Percentiles rank a stretch among this genome's conserved stretches.
These are phyloP conservation scores for Aspergillus vadensis DNA, from an alignment of 2,329 filamentous ascomycete genomes.

Conservation along the genomic window DNA sequence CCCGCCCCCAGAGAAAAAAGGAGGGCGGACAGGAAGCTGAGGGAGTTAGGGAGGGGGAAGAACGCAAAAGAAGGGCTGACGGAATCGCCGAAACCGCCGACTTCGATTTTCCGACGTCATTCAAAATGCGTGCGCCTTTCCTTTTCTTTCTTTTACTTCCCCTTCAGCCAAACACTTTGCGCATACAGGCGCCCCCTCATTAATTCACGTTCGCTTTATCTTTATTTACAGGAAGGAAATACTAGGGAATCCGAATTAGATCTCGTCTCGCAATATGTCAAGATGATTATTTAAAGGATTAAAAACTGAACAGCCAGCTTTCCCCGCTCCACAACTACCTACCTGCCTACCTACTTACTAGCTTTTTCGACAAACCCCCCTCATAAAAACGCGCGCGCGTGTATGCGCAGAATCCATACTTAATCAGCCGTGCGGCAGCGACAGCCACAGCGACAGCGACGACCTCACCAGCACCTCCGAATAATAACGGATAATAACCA, in stretches of 20 bases:
- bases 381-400: not conserved
- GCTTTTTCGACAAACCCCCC: not conserved
- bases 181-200: not conserved
- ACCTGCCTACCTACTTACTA: not conserved
- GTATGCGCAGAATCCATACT: not conserved
- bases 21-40: not conserved
- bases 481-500: not conserved
- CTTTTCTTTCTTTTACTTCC: not conserved
- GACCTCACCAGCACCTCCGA: not conserved
- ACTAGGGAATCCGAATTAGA: too few relatives aligned
- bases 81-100: not conserved
- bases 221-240: too few relatives aligned
- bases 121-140: not conserved
- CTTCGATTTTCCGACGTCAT: slow-evolving; percentile 7
- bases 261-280: too few relatives aligned
- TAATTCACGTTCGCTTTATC: too few relatives aligned
- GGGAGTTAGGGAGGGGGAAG: too few relatives aligned
- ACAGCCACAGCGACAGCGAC: not conserved
- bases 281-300: too few relatives aligned
- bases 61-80: too few relatives aligned
- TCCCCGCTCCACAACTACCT: too few relatives aligned
- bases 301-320: too few relatives aligned
- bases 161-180: not conserved
- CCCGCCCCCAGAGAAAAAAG: not conserved
- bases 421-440: not conserved